These are phyloP conservation scores for Posidonia australis DNA, from an alignment of 106 monocot genomes.

Conservation along the genomic window DNA sequence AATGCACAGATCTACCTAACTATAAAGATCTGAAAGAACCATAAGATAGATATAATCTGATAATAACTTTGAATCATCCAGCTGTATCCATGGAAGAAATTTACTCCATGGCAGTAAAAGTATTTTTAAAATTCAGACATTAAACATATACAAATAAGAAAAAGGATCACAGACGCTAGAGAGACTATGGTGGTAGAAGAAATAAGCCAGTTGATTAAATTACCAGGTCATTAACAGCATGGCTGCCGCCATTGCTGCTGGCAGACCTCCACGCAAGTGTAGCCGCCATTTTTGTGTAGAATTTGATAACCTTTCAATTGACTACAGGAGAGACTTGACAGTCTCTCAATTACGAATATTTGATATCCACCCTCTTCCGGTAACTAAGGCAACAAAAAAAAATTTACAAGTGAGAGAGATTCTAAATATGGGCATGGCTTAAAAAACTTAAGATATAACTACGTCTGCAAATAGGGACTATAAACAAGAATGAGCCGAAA, in stretches of 20 bases:
- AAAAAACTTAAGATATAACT: too few species aligned
- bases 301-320: background rate
- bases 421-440: too few species aligned
- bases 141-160: too few species aligned
- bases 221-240: slow-evolving; percentile 12
- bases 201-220: background rate
- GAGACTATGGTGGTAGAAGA: too few species aligned
- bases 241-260: slow-evolving; percentile 14
- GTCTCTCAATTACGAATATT: background rate
- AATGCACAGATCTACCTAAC: too few species aligned
- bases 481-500: background rate
- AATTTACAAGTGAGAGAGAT: background rate
- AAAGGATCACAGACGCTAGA: too few species aligned
- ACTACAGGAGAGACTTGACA: background rate
- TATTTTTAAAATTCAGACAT: too few species aligned
- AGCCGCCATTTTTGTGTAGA: slow-evolving; percentile 8
- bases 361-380: background rate
- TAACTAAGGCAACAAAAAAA: background rate
- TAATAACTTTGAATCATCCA: background rate
- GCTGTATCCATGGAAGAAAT: too few species aligned
- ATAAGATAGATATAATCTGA: background rate
- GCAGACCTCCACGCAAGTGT: slow-evolving; percentile 14
- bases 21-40: too few species aligned
- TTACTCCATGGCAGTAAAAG: too few species aligned
- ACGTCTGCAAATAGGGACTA: too few species aligned